Evolutionary conservation across 2,329 filamentous ascomycete genomes (phyloP), one percentile per base, ranked within the genome.

Genomic region (Pseudogymnoascus sp.): DNA sequence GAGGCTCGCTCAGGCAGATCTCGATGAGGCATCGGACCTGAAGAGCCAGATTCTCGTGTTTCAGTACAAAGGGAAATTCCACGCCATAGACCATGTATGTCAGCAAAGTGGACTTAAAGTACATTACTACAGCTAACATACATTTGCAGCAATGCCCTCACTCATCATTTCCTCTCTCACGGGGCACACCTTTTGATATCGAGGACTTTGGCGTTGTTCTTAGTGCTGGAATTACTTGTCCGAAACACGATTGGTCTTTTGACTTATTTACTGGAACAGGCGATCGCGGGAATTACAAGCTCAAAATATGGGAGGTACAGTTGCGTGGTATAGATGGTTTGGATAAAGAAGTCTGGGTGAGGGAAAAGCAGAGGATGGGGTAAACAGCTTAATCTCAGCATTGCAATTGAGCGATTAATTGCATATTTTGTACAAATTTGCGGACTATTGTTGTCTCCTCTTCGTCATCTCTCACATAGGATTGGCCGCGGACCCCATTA

Each of bases 201-300:
- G 87, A 90, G 66, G 87, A 90, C 63, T 90, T 89, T 68, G 86
- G 87, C 0, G 74, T 87, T 2, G 76, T 80, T 4, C 70, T 87
- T 6, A 86, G 83, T 60, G 78, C 83, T 0, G 87, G 85, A 0
- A 73, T 90, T 3, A 80, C 78, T 0, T 90, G 87, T 69, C 84
- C 86, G 0, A 88, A 88, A 64, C 86, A 89, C 64, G 82, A 77
- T 4, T 90, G 87, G 87, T 86, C 84, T 0, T 90, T 89, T 71
- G 87, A 90, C 68, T 67, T 89, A 2, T 81, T 83, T 59, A 82
- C 85, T 0, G 87, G 87, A 0, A 75, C 76, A 66, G 78, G 78
- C 1, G 87, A 89, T 69, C 79, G 85, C 0, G 85, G 80, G 1
- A 81, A 73, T 50, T 89, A 89, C 68, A 80, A 75, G 62, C 74